Evolutionary conservation across 768 basidiomycete genomes (phyloP).

Genomic region (Amanita inopinata): DNA sequence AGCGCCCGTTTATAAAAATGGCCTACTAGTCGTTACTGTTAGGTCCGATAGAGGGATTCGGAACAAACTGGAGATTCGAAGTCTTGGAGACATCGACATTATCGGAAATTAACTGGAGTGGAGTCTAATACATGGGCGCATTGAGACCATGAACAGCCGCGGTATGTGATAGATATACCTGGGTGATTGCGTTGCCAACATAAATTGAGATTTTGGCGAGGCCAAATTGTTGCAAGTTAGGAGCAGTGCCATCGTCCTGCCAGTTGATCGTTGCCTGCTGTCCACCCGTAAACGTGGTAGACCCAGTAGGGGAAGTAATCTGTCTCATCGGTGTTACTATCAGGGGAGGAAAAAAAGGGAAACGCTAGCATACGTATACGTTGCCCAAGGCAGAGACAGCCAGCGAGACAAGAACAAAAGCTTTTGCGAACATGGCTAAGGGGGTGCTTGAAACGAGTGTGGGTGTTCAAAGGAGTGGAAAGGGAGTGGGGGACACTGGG

Average conservation of each 20-base stretch:
- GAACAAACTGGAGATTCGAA: constrained; percentile 39
- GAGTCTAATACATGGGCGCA: constrained; percentile 30
- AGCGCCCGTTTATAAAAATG: constrained; percentile 13
- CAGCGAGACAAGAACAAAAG: background rate
- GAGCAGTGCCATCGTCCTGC: constrained; percentile 43
- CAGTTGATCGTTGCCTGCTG: constrained; percentile 41
- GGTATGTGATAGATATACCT: constrained; percentile 30
- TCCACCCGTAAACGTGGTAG: constrained; percentile 40
- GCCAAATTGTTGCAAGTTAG: constrained; percentile 45
- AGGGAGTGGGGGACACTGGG: background rate
- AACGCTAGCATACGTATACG: background rate
- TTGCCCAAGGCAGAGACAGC: background rate
- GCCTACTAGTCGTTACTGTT: constrained; percentile 50
- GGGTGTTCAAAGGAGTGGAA: constrained; percentile 1
- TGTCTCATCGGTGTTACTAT: constrained; percentile 16
- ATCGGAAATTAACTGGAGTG: constrained; percentile 39
- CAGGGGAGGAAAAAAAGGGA: background rate
- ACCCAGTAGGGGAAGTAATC: constrained; percentile 47
- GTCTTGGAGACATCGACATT: constrained; percentile 43
- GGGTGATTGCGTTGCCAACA: constrained; percentile 48
- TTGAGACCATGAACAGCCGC: background rate
- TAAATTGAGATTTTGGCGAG: constrained; percentile 46
- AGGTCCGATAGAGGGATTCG: constrained; percentile 43
- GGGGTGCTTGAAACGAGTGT: background rate
- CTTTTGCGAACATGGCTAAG: background rate